Conservation (phyloP, 805 yeast genomes). For the Lipomyces chichibuensis region DNA sequence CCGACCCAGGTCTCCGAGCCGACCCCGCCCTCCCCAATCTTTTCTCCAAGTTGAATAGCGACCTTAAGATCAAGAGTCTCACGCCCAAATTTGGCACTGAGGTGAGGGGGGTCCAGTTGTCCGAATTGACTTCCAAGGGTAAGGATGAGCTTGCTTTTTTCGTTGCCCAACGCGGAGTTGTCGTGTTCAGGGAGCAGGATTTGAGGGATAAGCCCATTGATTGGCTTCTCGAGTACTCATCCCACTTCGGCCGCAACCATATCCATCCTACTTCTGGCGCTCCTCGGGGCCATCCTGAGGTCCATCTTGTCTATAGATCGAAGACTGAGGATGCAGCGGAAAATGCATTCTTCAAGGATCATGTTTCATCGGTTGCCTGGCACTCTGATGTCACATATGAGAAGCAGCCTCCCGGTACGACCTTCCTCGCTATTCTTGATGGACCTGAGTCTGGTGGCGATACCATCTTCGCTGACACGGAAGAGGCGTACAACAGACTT, state of each 20-base stretch:
- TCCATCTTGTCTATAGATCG: constrained; percentile 66
- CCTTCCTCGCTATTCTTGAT: constrained; percentile 65
- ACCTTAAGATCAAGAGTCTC: constrained; percentile 46
- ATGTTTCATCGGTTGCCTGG: constrained; percentile 49
- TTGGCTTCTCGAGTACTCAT: constrained; percentile 52
- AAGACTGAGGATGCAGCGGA: constrained; percentile 42
- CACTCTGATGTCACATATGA: constrained; percentile 80
- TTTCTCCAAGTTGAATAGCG: constrained; percentile 45
- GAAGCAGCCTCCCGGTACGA: constrained; percentile 70
- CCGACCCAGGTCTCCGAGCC: constrained; percentile 66
- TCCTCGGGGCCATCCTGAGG: constrained; percentile 59
- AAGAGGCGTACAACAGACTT: constrained; percentile 57
- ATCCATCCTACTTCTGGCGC: constrained; percentile 76
- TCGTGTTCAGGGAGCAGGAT: constrained; percentile 67
- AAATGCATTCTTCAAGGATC: constrained; percentile 31
- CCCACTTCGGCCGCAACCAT: constrained; percentile 69
- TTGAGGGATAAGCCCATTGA: constrained; percentile 49
- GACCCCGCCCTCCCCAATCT: constrained; percentile 57
- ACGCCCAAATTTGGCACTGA: constrained; percentile 76
- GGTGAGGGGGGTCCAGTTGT: constrained; percentile 61
- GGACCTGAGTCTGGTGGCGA: constrained; percentile 57
- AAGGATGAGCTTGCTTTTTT: constrained; percentile 67
- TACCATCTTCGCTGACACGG: constrained; percentile 57
- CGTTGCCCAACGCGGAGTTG: constrained; percentile 72
- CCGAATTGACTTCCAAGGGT: constrained; percentile 53